Evolutionary conservation across 768 basidiomycete species (phyloP).

Genomic region (Agaricus sinodeliciosus): DNA sequence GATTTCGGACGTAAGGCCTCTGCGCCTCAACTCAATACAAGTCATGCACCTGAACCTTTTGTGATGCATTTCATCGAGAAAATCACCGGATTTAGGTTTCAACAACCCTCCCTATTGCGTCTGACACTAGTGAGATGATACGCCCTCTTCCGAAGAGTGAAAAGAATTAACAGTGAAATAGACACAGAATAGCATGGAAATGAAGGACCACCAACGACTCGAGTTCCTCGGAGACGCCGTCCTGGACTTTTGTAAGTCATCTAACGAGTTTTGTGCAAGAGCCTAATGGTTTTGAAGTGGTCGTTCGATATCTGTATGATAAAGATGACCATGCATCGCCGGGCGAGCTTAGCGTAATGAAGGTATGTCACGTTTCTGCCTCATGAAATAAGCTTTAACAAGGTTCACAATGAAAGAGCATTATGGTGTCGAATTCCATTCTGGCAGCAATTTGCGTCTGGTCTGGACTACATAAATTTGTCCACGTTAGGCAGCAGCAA

Average conservation of each 20-base stretch:
- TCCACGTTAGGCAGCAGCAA: slow-evolving; percentile 52
- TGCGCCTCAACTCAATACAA: slow-evolving; percentile 35
- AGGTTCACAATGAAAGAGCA: slow-evolving; percentile 39
- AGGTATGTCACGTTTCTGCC: slow-evolving; percentile 34
- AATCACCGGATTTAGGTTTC: slow-evolving; percentile 59
- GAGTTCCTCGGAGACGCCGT: slow-evolving; percentile 87
- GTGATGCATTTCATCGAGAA: slow-evolving; percentile 51
- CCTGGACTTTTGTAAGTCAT: slow-evolving; percentile 67
- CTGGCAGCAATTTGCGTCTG: slow-evolving; percentile 72
- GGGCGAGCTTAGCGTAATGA: slow-evolving; percentile 73
- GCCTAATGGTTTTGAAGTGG: slow-evolving; percentile 40
- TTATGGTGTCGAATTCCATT: slow-evolving; percentile 81
- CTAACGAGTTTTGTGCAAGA: neutral
- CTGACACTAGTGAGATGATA: slow-evolving; percentile 61
- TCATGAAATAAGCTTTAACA: neutral
- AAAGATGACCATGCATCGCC: slow-evolving; percentile 60
- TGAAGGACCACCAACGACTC: slow-evolving; percentile 63
- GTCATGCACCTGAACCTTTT: slow-evolving; percentile 38
- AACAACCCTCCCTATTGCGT: slow-evolving; percentile 53
- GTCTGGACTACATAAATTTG: slow-evolving; percentile 55
- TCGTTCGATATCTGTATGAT: slow-evolving; percentile 63
- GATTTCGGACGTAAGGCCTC: slow-evolving; percentile 55
- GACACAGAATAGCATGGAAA: slow-evolving; percentile 60
- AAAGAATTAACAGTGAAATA: slow-evolving; percentile 27
- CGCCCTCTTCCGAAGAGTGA: neutral